Evolutionary conservation across 257 asterid species (phyloP).

Genomic region (Parsonsia alboflavescens): DNA sequence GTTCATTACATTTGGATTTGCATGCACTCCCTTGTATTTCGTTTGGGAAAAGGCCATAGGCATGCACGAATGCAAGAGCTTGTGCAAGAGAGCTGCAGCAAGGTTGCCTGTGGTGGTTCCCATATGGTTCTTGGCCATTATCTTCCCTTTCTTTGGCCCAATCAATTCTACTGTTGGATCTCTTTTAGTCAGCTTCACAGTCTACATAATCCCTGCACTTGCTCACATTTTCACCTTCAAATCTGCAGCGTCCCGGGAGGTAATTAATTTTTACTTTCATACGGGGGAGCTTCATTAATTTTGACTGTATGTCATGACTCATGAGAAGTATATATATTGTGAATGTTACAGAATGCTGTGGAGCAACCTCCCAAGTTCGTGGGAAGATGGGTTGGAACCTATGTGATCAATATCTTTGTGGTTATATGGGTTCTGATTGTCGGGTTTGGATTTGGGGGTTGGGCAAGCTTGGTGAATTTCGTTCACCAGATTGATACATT

Average conservation of each 20-base stretch:
- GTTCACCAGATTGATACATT: conserved; percentile 84
- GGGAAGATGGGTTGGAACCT: conserved; percentile 84
- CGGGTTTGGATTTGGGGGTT: conserved; percentile 95
- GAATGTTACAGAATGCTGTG: conserved; percentile 68
- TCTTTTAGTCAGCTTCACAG: conserved; percentile 86
- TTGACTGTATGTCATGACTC: too few relatives aligned
- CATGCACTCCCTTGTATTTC: conserved; percentile 87
- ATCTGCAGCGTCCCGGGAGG: conserved; percentile 84
- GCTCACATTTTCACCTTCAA: conserved; percentile 79
- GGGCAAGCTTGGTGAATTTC: conserved; percentile 86
- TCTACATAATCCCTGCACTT: conserved; percentile 82
- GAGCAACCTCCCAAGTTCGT: conserved; percentile 78
- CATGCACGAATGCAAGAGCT: conserved; percentile 83
- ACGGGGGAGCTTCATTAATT: too few relatives aligned
- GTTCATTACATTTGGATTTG: conserved; percentile 96
- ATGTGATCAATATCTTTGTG: conserved; percentile 62
- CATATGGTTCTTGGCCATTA: conserved; percentile 87
- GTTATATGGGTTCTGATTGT: conserved; percentile 83
- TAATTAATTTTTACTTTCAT: conserved; percentile 7
- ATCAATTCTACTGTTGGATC: conserved; percentile 91
- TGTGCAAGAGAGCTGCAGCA: conserved; percentile 80
- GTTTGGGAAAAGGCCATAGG: conserved; percentile 97
- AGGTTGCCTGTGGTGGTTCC: conserved; percentile 86
- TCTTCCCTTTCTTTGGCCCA: conserved; percentile 95
- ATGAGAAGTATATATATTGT: too few relatives aligned